These are phyloP conservation scores for Pseudocohnilembus persalinus DNA, from an alignment of 169 alveolate species.

Conservation along the genomic window DNA sequence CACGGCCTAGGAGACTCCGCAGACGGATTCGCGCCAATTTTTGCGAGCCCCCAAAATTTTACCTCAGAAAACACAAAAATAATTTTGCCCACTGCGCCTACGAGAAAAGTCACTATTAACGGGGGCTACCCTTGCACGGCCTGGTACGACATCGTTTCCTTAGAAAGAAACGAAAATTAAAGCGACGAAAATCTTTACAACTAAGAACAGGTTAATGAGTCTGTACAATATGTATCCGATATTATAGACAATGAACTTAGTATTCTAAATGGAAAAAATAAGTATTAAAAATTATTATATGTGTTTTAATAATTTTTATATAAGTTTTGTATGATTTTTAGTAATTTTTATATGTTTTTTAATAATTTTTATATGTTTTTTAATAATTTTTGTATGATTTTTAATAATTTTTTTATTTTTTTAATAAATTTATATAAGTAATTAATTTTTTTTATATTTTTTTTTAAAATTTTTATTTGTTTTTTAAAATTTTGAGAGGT, in stretches of 20 bases:
- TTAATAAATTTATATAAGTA: too few species aligned
- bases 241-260: conserved; percentile 57
- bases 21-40: conserved; percentile 56
- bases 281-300: too few species aligned
- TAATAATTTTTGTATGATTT: too few species aligned
- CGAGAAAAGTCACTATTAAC: conserved; percentile 52
- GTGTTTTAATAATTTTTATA: too few species aligned
- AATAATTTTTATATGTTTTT: too few species aligned
- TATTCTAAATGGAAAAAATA: conserved; percentile 42
- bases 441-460: too few species aligned
- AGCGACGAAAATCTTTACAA: conserved; percentile 41
- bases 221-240: conserved; percentile 34
- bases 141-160: conserved; percentile 47
- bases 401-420: too few species aligned
- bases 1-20: conserved; percentile 84
- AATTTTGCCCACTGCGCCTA: conserved; percentile 71
- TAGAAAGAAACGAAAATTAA: conserved; percentile 12
- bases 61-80: conserved; percentile 61
- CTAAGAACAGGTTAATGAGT: conserved; percentile 49
- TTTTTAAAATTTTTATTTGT: too few species aligned
- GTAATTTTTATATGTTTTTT: too few species aligned
- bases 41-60: conserved; percentile 20
- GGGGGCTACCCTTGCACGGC: conserved; percentile 23
- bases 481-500: too few species aligned
- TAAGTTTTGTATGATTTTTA: too few species aligned